These are phyloP conservation scores for Chrysoporthe deuterocubensis DNA, from an alignment of 2,329 filamentous ascomycete species.

Conservation along the genomic window DNA sequence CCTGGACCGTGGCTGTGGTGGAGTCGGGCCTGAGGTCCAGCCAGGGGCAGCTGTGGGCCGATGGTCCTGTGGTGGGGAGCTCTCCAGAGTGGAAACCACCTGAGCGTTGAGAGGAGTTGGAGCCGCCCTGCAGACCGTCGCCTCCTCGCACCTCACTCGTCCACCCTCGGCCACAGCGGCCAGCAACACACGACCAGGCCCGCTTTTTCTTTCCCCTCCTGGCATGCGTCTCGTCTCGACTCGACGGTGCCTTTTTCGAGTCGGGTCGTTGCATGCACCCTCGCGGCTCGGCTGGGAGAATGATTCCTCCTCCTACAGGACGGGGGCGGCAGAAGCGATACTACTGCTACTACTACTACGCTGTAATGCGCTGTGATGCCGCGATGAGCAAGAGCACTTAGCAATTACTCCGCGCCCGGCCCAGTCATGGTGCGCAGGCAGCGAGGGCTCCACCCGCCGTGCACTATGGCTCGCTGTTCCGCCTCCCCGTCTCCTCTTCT, in stretches of 20 bases:
- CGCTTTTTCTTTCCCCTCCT: conserved; percentile 14
- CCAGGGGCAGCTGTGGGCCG: background rate
- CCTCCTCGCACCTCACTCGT: conserved; percentile 20
- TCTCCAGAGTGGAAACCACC: background rate
- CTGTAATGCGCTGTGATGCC: conserved; percentile 5
- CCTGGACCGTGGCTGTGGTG: conserved; percentile 17
- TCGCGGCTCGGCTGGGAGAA: conserved; percentile 14
- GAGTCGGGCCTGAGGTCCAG: conserved; percentile 7
- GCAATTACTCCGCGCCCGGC: conserved; percentile 2
- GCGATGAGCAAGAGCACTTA: conserved; percentile 11
- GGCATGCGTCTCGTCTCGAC: background rate
- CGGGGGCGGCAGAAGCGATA: background rate
- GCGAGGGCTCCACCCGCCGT: background rate
- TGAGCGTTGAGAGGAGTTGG: background rate
- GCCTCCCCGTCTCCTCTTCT: conserved; percentile 6
- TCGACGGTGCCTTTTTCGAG: background rate
- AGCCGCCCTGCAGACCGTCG: conserved; percentile 7
- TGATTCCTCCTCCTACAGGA: conserved; percentile 14
- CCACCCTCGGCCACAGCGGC: conserved; percentile 17
- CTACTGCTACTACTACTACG: background rate
- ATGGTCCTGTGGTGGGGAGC: background rate
- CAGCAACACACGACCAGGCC: conserved; percentile 11
- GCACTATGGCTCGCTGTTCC: conserved; percentile 2
- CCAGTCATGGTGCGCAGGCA: background rate
- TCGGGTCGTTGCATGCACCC: conserved; percentile 4